Base-by-base conservation (phyloP, 305 asterid genomes). In the Andrographis paniculata region DNA sequence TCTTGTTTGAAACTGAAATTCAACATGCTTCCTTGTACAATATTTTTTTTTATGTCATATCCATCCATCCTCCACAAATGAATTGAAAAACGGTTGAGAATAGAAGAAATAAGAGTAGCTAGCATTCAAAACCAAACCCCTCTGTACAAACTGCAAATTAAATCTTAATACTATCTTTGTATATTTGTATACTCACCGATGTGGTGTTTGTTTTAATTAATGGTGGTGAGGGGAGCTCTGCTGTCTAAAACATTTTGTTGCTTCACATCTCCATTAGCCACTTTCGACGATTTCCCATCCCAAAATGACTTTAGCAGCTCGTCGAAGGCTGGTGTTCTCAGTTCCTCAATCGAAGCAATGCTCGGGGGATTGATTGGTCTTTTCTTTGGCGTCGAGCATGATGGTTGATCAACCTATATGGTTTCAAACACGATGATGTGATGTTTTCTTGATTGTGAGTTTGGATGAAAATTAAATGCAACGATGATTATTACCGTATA, bases 391-490 rank as follows among this genome's bases (percentile, higher is more conserved):
- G 99, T 87, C 12, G 93, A 84, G 66, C 94, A 75, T 37, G 97
- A 77, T 54, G 97, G 97, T 65, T 84, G 74, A 67, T 92, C 99
- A 38, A 87, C 94, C 99, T 92, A 66, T 24, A n/a, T n/a, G n/a
- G 20, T 18, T 48, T 47, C 17, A 37, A 19, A 50, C 2, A 43
- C 17, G 20, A 41, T 17, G 39, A 35, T 17, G 17, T 38, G 45
- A 23, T 24, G 30, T 24, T 24, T 24, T 24, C 30, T 24, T 24
- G 4, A 24, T 4, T 24, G 30, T 24, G 30, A 3, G 30, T 8
- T 3, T 24, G 4, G 30, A 4, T 24, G 30, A 4, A 24, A n/a
- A 33, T 33, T 33, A 8, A 33, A 8, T 43, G 14, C 17, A 6
- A 10, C 2, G 9, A 2, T 45, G 1, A 1, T 22, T 1, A 11